A percentile compares a stretch with the other conserved stretches of the same genome.
These are phyloP conservation scores for Tirmania nivea DNA, from an alignment of 495 filamentous ascomycete species.

Conservation along the genomic window DNA sequence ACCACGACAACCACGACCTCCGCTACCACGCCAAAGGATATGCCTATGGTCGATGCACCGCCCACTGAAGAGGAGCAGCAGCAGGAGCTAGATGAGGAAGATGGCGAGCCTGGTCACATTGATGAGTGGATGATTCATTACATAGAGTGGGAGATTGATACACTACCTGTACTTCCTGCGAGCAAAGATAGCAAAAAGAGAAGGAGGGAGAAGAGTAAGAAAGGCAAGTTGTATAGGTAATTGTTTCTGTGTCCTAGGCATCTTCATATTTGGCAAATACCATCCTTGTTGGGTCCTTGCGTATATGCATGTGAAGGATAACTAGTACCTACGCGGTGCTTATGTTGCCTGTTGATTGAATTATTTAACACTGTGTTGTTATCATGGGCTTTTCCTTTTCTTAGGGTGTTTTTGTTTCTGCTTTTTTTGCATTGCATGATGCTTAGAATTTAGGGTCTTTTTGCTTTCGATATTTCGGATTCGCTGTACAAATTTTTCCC, in stretches of 20 bases:
- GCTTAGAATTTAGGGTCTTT: too few species aligned
- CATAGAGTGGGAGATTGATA: conserved; percentile 56
- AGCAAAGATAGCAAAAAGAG: conserved; percentile 38
- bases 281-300: too few species aligned
- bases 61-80: conserved; percentile 19
- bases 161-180: conserved; percentile 57
- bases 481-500: too few species aligned
- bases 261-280: too few species aligned
- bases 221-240: conserved; percentile 30
- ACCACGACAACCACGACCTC: conserved; percentile 25
- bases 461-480: too few species aligned
- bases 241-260: background rate
- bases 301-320: too few species aligned
- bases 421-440: too few species aligned
- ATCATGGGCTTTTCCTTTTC: too few species aligned
- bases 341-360: too few species aligned
- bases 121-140: conserved; percentile 72
- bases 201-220: conserved; percentile 47
- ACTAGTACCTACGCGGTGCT: too few species aligned
- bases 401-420: too few species aligned
- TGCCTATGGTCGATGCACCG: conserved; percentile 26
- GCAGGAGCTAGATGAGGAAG: conserved; percentile 27
- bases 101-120: conserved; percentile 37
- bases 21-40: conserved; percentile 22
- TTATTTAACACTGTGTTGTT: too few species aligned